A percentile compares a stretch with the other conserved stretches of the same genome.
These are phyloP conservation scores for Platanthera zijinensis DNA, from an alignment of 106 monocot species.

Conservation along the genomic window DNA sequence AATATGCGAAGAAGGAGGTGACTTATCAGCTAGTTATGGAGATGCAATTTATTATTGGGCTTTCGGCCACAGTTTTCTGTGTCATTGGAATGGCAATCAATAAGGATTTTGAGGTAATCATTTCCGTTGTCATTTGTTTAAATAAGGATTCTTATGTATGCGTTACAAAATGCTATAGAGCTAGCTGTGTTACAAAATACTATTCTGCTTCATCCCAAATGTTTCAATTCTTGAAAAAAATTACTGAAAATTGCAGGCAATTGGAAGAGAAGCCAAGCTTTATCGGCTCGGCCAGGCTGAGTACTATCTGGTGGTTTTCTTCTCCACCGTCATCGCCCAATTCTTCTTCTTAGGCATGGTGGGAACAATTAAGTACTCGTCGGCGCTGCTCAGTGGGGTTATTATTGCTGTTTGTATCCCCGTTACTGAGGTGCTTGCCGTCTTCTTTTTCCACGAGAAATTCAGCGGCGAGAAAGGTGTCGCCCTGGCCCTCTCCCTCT, in stretches of 20 bases:
- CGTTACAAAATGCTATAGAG: too few species aligned
- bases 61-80: conserved; percentile 21
- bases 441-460: conserved; percentile 36
- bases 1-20: conserved; percentile 2
- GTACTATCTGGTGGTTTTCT: conserved; percentile 49
- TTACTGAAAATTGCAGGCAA: conserved; percentile 21
- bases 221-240: background rate
- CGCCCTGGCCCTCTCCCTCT: conserved; percentile 40
- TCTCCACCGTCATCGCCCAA: conserved; percentile 29
- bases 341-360: conserved; percentile 41
- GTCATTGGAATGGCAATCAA: conserved; percentile 20
- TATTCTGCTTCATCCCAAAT: background rate
- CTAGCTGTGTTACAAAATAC: too few species aligned
- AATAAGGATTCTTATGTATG: too few species aligned
- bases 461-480: conserved; percentile 45
- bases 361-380: conserved; percentile 46
- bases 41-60: conserved; percentile 14
- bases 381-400: conserved; percentile 56
- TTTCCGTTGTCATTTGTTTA: background rate
- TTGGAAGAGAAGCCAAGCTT: conserved; percentile 34
- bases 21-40: conserved; percentile 12
- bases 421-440: conserved; percentile 39
- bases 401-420: conserved; percentile 44
- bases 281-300: conserved; percentile 34
- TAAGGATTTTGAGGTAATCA: conserved; percentile 20